phyloP scores from a whole-genome alignment of 192 early-diverging fungal genomes.

The Endogone sp. region DNA sequence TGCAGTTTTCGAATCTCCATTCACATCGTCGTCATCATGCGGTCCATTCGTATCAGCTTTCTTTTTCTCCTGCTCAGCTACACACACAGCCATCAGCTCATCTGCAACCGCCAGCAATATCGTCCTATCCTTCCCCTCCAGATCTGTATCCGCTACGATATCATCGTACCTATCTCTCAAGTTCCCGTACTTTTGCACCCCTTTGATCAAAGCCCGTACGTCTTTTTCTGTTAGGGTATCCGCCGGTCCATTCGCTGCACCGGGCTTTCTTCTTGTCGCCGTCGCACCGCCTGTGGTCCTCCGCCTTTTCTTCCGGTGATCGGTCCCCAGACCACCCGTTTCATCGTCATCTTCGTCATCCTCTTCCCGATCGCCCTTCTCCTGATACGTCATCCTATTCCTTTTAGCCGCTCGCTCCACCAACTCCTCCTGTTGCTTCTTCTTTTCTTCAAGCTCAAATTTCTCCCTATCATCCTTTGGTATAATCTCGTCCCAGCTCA shows the following conservation, averaged over 20 bases:
- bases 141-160: conserved; percentile 77
- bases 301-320: not conserved
- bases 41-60: conserved; percentile 9
- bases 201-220: conserved; percentile 73
- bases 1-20: conserved; percentile 27
- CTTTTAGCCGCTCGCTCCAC: conserved; percentile 33
- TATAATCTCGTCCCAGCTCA: conserved; percentile 96
- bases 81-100: conserved; percentile 41
- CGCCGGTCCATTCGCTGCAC: not conserved
- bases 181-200: conserved; percentile 81
- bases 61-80: conserved; percentile 4
- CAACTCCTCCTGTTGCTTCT: conserved; percentile 54
- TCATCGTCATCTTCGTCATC: conserved; percentile 14
- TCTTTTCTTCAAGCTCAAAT: conserved; percentile 63
- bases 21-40: conserved; percentile 25
- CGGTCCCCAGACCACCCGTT: conserved; percentile 18
- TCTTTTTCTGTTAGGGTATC: conserved; percentile 72
- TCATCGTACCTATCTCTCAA: conserved; percentile 75
- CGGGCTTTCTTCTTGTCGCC: conserved; percentile 11
- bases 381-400: conserved; percentile 14
- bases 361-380: conserved; percentile 8
- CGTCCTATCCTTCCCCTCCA: conserved; percentile 57
- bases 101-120: conserved; percentile 36
- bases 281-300: not conserved
- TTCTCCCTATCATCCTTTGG: conserved; percentile 78